Base-by-base conservation (phyloP, 805 yeast genomes). In the Millerago galiae region DNA sequence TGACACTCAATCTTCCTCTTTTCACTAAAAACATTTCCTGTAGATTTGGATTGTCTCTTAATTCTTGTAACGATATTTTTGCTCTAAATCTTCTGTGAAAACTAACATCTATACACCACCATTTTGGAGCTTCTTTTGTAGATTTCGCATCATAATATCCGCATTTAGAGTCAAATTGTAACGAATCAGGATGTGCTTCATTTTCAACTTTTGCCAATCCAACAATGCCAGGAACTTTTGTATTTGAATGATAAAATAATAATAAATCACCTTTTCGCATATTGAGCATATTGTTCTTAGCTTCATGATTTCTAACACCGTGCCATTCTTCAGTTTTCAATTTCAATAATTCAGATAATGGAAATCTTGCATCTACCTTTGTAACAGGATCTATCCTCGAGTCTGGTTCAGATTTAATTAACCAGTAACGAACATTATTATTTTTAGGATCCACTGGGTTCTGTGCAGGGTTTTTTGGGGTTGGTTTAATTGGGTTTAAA, bases 271-370 rank as follows among this genome's bases (percentile, higher is more conserved):
- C 74, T 33, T 50, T 49, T 15, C 57, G 46, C 82, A 77, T 77
- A 31, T 61, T 59, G 15, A 67, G 50, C 68, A 77, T 64, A 45
- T 68, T 66, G 48, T 75, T 77, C 45, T 71, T 62, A 1, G 82
- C 81, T 56, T 76, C 81, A 46, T 69, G 69, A 52, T 77, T 77
- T 36, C 83, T 61, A 10, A 77, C 81, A 1, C 83, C 82, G 47
- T 74, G 76, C 82, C 82, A 77, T n/a, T 72, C 66, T 40, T 72
- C 74, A 2, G 46, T 46, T 5, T 55, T 61, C 8, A 63, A 69
- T 6, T 62, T 49, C 14, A 65, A 53, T 11, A 77, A 56, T 26
- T 70, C 75, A 8, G 60, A 61, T 7, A 76, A 59, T 5, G 79
- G 64, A 53, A 74, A 77, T 34, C 65, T 64, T 17, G 71, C 76